Percentiles rank a stretch among this genome's conserved stretches.
These are phyloP conservation scores for Fraxinus xanthoxyloides DNA, from an alignment of 305 asterid species.

Conservation along the genomic window DNA sequence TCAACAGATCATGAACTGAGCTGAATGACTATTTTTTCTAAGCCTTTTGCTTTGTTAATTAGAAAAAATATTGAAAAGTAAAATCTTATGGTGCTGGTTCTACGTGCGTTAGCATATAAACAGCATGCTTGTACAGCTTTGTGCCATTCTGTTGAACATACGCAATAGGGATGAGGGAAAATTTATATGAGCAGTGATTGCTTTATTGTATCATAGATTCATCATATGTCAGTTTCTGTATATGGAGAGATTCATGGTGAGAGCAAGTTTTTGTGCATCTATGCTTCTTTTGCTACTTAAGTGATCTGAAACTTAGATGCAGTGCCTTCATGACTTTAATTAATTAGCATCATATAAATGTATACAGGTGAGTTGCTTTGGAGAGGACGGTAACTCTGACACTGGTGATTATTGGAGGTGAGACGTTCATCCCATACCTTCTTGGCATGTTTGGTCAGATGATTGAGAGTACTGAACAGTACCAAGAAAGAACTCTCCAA, in stretches of 20 bases:
- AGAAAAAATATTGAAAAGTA: no score
- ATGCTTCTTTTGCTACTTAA: neutral
- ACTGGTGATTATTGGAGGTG: conserved; percentile 94
- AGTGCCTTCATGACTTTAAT: neutral
- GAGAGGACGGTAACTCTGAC: conserved; percentile 75
- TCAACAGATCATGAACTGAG: neutral
- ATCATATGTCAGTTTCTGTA: neutral
- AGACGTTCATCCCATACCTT: neutral
- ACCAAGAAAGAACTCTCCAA: neutral
- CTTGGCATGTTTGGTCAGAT: neutral
- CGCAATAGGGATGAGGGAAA: neutral
- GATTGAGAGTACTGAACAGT: neutral
- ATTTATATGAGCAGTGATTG: neutral
- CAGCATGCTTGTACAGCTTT: neutral
- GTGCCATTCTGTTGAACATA: neutral
- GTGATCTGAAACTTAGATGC: neutral
- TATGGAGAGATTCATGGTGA: neutral
- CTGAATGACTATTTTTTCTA: neutral
- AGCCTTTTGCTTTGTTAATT: neutral
- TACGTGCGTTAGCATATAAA: neutral
- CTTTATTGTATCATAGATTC: no score
- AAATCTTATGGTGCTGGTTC: neutral
- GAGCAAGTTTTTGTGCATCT: neutral
- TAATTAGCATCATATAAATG: neutral
- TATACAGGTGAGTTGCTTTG: conserved; percentile 90